Base-by-base conservation (phyloP, 2,329 filamentous ascomycete genomes). In the Cladophialophora exuberans region DNA sequence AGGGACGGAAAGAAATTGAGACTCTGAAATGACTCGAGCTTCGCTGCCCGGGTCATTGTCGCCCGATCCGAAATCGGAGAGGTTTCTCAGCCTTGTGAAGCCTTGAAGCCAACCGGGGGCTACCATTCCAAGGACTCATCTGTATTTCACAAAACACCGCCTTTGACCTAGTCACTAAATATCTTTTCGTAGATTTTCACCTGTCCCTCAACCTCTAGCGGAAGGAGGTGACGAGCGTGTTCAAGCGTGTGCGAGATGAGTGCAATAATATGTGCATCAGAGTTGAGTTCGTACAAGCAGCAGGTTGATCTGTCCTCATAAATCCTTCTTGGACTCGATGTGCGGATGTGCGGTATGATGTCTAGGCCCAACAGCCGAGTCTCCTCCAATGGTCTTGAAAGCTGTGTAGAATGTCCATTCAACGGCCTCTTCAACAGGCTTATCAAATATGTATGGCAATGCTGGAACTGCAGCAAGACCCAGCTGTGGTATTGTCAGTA, bases 361-460 rank as follows among this genome's bases (percentile, higher is more conserved):
- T 31, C 52, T 53, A 6, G 61, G 45, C 6, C 62, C 61, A 7
- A 85, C 82, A 13, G 83, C 83, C 41, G 77, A 73, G 45, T 80
- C 77, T 0, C 83, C 92, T 3, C 89, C 91, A 54, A 90, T 81
- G 1, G 82, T 70, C 67, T 85, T 82, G 68, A 97, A 94, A 0
- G 82, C 88, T 65, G 86, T 89, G 66, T 96, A 89, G 76, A 97
- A 97, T 2, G 82, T 71, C 87, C 87, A 97, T 68, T 97, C 92
- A 0, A 96, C 90, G 0, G 89, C 90, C 60, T 90, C 82, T 74
- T 97, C 94, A 5, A 99, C 90, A 0, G 94, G 93, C 70, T 96
- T 82, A 67, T 99, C 67, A 35, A 69, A 69, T 39, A 69, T 53
- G 49, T 64, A 69, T 5, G 67, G 67, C 33, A 69, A 46, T 17